phyloP scores from a whole-genome alignment of 345 rosid genomes.

The Excoecaria agallocha region DNA sequence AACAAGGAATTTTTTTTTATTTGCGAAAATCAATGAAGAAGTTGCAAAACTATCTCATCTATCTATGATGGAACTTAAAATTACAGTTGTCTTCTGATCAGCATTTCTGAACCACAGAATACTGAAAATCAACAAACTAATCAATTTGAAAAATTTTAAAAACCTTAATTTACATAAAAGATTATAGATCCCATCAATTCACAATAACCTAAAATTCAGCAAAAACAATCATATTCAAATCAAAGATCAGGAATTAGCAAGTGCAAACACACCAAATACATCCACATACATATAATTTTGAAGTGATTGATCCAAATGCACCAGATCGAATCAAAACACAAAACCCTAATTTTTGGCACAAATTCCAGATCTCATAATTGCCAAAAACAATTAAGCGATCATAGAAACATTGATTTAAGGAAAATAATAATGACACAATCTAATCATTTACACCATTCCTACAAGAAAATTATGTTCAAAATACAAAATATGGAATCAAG shows the following conservation, averaged over 20 bases:
- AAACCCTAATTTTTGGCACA: not conserved
- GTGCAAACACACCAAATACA: not conserved
- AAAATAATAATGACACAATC: too few species aligned
- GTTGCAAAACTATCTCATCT: not conserved
- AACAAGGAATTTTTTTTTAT: too few species aligned
- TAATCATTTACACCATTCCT: too few species aligned
- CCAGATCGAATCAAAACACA: not conserved
- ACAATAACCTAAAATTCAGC: not conserved
- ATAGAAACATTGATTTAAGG: too few species aligned
- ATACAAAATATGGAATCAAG: too few species aligned
- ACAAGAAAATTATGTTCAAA: too few species aligned
- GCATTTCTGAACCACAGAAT: not conserved
- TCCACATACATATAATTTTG: not conserved
- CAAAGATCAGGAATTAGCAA: not conserved
- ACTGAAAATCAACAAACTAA: not conserved
- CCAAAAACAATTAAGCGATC: not conserved
- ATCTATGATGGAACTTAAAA: not conserved
- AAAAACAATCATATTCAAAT: not conserved
- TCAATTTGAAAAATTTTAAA: not conserved
- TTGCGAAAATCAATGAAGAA: not conserved
- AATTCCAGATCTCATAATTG: not conserved
- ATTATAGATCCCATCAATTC: not conserved
- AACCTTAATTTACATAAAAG: too few species aligned
- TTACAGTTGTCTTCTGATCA: not conserved
- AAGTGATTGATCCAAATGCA: not conserved